A percentile compares a stretch with the other conserved stretches of the same genome.
These are phyloP conservation scores for Zizania latifolia DNA, from an alignment of 176 grass and related monocot species.

Conservation along the genomic window DNA sequence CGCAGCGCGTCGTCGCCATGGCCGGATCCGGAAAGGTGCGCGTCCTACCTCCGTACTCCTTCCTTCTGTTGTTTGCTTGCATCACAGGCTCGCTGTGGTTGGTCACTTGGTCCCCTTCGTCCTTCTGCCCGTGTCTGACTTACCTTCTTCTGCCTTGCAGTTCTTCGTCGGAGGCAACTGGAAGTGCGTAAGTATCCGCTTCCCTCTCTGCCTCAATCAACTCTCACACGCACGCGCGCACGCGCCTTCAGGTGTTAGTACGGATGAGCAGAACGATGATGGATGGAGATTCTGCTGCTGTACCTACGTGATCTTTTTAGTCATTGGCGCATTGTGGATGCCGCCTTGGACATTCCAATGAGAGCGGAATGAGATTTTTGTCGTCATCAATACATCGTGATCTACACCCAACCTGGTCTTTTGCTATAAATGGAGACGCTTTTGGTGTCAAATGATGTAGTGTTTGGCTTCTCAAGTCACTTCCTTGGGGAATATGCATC, in stretches of 20 bases:
- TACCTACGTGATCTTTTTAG: neutral
- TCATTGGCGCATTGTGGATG: slow-evolving; percentile 2
- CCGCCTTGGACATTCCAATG: slow-evolving; percentile 20
- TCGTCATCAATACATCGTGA: slow-evolving; percentile 16
- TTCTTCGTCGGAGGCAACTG: slow-evolving; percentile 99
- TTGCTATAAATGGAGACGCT: neutral
- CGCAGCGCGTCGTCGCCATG: slow-evolving; percentile 78
- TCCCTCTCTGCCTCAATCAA: neutral
- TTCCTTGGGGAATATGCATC: neutral
- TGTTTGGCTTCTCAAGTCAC: neutral
- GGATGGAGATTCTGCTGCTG: slow-evolving; percentile 4
- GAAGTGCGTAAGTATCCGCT: slow-evolving; percentile 86
- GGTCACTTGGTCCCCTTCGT: neutral
- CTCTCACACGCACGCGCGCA: neutral
- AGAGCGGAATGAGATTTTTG: slow-evolving; percentile 16
- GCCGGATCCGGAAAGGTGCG: slow-evolving; percentile 93
- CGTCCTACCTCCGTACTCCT: neutral
- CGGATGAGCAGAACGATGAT: neutral
- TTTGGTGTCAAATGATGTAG: neutral
- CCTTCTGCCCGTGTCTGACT: neutral
- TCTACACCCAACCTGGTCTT: neutral
- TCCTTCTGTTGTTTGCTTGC: neutral
- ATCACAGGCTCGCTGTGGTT: neutral
- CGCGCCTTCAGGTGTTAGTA: neutral
- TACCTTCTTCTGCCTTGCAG: slow-evolving; percentile 35